Evolutionary conservation across 2,329 filamentous ascomycete genomes (phyloP), one percentile per base, ranked within the genome.

Genomic region (Apiospora hydei): DNA sequence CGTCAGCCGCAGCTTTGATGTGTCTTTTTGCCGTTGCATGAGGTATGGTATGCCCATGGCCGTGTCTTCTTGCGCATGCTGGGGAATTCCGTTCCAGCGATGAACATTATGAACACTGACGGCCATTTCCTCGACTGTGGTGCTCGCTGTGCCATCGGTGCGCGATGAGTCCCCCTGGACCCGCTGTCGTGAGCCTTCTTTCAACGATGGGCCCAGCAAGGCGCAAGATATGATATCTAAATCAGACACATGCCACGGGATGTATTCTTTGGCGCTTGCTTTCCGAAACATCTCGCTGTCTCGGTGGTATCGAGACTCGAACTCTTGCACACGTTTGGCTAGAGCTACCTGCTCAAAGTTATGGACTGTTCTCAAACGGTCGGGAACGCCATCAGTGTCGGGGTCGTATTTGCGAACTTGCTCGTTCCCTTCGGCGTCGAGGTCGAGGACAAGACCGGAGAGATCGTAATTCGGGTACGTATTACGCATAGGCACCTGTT

Each of bases 371-470:
- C n/a, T 44, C 47, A 0, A 8, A 5, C 51, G 1, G 14, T 71
- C 64, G 6, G 72, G 79, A 4, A 69, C 74, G n/a, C 74, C 77
- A 70, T 84, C 84, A 64, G 85, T 80, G 5, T 76, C 74, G 3
- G 81, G 74, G 66, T 83, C 79, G 71, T 80, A 84, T 2, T 78
- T 76, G 41, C 87, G 85, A 51, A 89, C 86, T 67, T 81, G 77
- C 1, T 76, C 79, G 74, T 77, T 84, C 26, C 84, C 82, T 73
- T 85, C 83, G 64, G 85, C 85, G 74, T 89, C 88, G 51, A 90
- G 85, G 72, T 90, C 86, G 51, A 90, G 81, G 3, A 89, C 77
- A 14, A 86, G 73, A 24, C 82, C 70, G 16, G 85, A 82, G 53
- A 86, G 79, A 34, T 85, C 77, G 73, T 84, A 76, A 30, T 6